These are phyloP conservation scores for Pseudomicrostroma phylloplanum DNA, from an alignment of 1,284 basidiomycete species.

Conservation along the genomic window DNA sequence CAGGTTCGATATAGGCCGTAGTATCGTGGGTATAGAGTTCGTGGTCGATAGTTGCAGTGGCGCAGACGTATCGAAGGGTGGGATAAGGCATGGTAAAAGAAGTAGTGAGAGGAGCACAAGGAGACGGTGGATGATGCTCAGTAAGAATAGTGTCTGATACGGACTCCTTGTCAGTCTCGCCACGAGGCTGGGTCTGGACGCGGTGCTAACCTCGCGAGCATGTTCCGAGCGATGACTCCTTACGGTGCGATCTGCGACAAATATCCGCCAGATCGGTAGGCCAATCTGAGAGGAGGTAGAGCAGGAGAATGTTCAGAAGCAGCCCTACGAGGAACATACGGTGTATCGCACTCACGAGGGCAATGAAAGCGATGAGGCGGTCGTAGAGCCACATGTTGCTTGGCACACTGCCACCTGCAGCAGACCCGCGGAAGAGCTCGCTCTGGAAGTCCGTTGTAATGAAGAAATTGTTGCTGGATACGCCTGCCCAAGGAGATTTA, in stretches of 20 bases:
- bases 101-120: slow-evolving; percentile 17
- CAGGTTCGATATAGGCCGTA: slow-evolving; percentile 25
- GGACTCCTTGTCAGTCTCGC: background rate
- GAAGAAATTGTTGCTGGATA: slow-evolving; percentile 32
- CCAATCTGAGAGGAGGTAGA: slow-evolving; percentile 17
- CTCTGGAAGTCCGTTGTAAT: slow-evolving; percentile 44
- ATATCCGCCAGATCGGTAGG: slow-evolving; percentile 37
- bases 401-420: slow-evolving; percentile 30
- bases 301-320: background rate
- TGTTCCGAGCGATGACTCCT: slow-evolving; percentile 23
- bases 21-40: slow-evolving; percentile 10
- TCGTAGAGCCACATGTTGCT: slow-evolving; percentile 33
- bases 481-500: slow-evolving; percentile 8
- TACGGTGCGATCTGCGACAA: slow-evolving; percentile 29
- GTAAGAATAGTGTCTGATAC: background rate
- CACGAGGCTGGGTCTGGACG: background rate
- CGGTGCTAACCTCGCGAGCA: slow-evolving; percentile 9
- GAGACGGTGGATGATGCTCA: slow-evolving; percentile 8
- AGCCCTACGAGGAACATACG: background rate
- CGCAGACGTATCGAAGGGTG: slow-evolving; percentile 37
- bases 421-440: slow-evolving; percentile 35
- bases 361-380: slow-evolving; percentile 21
- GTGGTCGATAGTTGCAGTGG: slow-evolving; percentile 16
- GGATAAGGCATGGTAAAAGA: slow-evolving; percentile 19
- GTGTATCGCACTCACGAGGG: slow-evolving; percentile 8